Base-by-base conservation (phyloP, 441 rosid species). In the Pelargonium cotyledonis region DNA sequence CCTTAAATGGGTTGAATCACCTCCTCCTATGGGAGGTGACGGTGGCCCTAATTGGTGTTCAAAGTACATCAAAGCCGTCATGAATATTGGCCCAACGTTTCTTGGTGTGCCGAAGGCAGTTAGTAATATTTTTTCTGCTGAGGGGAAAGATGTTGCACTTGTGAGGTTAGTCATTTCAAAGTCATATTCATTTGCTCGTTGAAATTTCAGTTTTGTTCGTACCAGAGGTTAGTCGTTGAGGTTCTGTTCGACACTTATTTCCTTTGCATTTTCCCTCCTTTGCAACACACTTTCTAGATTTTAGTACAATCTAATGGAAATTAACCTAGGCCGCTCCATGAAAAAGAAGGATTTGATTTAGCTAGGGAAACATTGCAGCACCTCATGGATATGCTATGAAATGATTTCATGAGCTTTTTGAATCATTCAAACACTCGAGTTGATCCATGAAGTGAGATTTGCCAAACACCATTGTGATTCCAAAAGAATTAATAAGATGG, bases 1-100 rank as follows among this genome's bases (percentile, higher is more conserved):
- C 76, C 88, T 95, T 90, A 95, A 95, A 78, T 95, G 99, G 99
- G 98, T 95, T 15, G 98, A 95, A 80, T 88, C 96, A 72, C 99
- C 99, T 55, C 86, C 89, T 85, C 98, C 98, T 23, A 80, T 89
- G 91, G 99, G 98, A 41, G 98, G 97, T 8, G 98, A 93, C 0
- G 98, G 99, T 53, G 99, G 57, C 18, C 81, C 89, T 7, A 89
- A 82, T 77, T 95, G 98, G 99, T 95, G 99, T 70, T 74, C 97
- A 3, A 92, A 87, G 84, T 81, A 95, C 84, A 89, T 95, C 65
- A 92, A 92, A 77, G 89, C 99, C 0, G 89, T 95, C 74, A 78
- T 92, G 83, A 95, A 95, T 72, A 92, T 95, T 43, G 99, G 95
- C 67, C 95, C 93, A 40, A 95, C 99, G 4, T 82, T 95, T 80